Conservation (phyloP, 2,329 filamentous ascomycete genomes). For the Hansfordia pulvinata region DNA sequence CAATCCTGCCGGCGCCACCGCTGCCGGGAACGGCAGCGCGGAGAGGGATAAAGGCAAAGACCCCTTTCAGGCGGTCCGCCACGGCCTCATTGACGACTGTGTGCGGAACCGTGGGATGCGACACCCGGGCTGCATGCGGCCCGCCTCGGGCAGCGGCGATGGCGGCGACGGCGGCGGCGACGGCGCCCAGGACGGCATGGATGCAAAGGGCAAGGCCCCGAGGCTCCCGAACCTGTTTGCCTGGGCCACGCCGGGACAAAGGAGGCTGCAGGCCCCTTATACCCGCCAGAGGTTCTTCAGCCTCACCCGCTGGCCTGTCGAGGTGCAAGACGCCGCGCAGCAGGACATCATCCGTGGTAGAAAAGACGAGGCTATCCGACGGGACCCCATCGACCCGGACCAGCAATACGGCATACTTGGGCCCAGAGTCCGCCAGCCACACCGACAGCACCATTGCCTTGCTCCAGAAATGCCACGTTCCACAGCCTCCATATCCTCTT, state of each 20-base stretch:
- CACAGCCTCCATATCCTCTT: no score
- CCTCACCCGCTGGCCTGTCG: conserved; percentile 32
- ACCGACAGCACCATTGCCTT: conserved; percentile 1
- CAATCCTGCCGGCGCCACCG: conserved; percentile 12
- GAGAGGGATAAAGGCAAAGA: conserved; percentile 4
- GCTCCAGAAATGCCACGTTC: neutral
- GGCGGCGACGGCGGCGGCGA: conserved; percentile 6
- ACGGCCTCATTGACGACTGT: conserved; percentile 27
- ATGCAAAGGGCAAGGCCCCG: no score
- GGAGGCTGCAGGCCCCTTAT: conserved; percentile 14
- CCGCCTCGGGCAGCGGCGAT: conserved; percentile 9
- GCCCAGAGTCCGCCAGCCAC: conserved; percentile 6
- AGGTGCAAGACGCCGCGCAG: conserved; percentile 20
- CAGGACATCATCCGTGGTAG: conserved; percentile 15
- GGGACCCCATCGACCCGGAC: conserved; percentile 14
- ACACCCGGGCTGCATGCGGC: conserved; percentile 22
- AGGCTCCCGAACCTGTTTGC: conserved; percentile 15
- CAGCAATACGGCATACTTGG: conserved; percentile 13
- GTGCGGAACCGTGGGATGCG: conserved; percentile 26
- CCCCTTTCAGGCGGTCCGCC: conserved; percentile 18
- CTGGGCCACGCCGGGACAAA: conserved; percentile 15
- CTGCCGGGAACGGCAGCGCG: no score
- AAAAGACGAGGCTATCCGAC: conserved; percentile 13
- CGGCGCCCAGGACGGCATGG: no score
- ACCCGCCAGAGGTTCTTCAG: conserved; percentile 24